Evolutionary conservation across 1,139 yeast genomes (phyloP).

Genomic region (Suhomyces taliae): DNA sequence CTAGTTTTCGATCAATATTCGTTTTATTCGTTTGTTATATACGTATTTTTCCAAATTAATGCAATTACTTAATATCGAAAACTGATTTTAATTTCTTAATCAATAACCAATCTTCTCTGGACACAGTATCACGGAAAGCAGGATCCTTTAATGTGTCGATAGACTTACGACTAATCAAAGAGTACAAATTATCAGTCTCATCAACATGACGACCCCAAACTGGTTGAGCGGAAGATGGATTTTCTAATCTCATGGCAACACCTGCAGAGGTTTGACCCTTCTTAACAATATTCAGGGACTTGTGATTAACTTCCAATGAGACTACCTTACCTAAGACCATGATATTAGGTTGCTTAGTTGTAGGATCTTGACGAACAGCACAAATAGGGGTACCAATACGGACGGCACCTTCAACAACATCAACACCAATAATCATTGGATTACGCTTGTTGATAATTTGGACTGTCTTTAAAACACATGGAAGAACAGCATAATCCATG

Average conservation of each 20-base stretch:
- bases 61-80: slow-evolving; percentile 65
- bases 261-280: slow-evolving; percentile 97
- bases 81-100: slow-evolving; percentile 85
- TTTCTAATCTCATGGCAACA: slow-evolving; percentile 96
- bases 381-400: slow-evolving; percentile 94
- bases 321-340: slow-evolving; percentile 81
- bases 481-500: slow-evolving; percentile 87
- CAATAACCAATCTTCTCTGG: slow-evolving; percentile 93
- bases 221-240: slow-evolving; percentile 90
- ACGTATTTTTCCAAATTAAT: background rate
- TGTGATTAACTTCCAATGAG: slow-evolving; percentile 93
- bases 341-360: slow-evolving; percentile 70
- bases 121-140: slow-evolving; percentile 91
- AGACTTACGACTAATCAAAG: slow-evolving; percentile 82
- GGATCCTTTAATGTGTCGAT: slow-evolving; percentile 98
- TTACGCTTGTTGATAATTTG: slow-evolving; percentile 98
- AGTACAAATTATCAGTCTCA: slow-evolving; percentile 85
- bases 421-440: slow-evolving; percentile 99
- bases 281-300: slow-evolving; percentile 72
- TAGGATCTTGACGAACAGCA: slow-evolving; percentile 87
- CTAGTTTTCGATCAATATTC: background rate
- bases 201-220: slow-evolving; percentile 99
- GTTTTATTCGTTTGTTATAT: background rate
- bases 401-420: slow-evolving; percentile 86
- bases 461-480: slow-evolving; percentile 89